Base-by-base conservation (phyloP, 257 asterid genomes). In the Solanum verrucosum region DNA sequence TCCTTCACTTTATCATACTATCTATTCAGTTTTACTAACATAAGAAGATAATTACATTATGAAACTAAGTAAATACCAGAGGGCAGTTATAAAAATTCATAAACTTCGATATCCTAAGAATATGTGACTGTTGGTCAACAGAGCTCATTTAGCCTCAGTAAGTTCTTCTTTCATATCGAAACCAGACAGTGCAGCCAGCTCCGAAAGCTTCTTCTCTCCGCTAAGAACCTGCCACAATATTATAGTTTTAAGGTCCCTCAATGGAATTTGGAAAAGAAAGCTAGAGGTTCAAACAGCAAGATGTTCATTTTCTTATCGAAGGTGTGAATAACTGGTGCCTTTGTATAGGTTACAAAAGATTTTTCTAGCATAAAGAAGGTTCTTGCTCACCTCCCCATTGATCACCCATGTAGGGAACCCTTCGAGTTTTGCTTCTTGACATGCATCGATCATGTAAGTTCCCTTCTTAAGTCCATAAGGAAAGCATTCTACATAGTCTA, bases 341-440 rank as follows among this genome's bases (percentile, higher is more conserved):
- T 23, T 31, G 16, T 44, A 79, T 27, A 27, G 38, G 79, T 38
- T 37, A 31, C 15, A 65, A 29, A 86, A 86, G 33, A 71, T 42
- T 70, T 86, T 70, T 34, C 18, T 15, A 71, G 74, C 72, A 56
- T 29, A 46, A 37, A 87, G 21, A 37, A 49, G 75, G 70, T 81
- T 71, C 89, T 84, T 35, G 35, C 91, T 40, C 86, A 95, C 98
- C 98, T 95, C 90, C 52, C 95, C 98, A 87, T 95, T 93, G 86
- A 96, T 95, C 89, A 91, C 92, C 99, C 98, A 95, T 40, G 96
- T 90, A 2, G 98, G 99, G 88, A 96, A 94, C 77, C 94, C 96
- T 87, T 94, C 93, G 34, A 95, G 94, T 67, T 94, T 87, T 78
- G 90, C 88, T 42, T 90, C 93, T 33, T 35, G 65, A 92, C 99